Evolutionary conservation across 1,284 basidiomycete genomes (phyloP).

Genomic region (Farysia itapuensis): DNA sequence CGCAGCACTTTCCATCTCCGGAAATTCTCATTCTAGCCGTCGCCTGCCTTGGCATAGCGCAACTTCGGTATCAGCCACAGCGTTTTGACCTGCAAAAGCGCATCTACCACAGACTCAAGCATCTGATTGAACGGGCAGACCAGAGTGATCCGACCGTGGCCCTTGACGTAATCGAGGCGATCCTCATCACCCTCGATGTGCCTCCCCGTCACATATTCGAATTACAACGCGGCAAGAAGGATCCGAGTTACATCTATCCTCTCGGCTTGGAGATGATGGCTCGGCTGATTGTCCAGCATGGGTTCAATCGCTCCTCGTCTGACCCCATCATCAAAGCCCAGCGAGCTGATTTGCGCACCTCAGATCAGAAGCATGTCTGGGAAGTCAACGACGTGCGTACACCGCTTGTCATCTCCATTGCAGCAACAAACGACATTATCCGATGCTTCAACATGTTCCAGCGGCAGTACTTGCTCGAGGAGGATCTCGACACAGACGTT

Average conservation of each 20-base stretch:
- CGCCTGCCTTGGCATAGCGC: conserved; percentile 26
- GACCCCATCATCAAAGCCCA: conserved; percentile 22
- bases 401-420: conserved; percentile 20
- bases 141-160: conserved; percentile 20
- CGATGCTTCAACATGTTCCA: conserved; percentile 25
- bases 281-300: conserved; percentile 20
- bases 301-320: conserved; percentile 26
- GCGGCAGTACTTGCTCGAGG: conserved; percentile 22
- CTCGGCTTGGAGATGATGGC: conserved; percentile 31
- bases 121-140: conserved; percentile 17
- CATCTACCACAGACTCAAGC: conserved; percentile 24
- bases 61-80: conserved; percentile 7
- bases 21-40: conserved; percentile 25
- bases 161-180: conserved; percentile 23
- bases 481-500: conserved; percentile 26
- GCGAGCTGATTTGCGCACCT: conserved; percentile 5
- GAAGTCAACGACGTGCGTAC: conserved; percentile 25
- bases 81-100: conserved; percentile 34
- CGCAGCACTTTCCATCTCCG: conserved; percentile 10
- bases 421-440: conserved; percentile 19
- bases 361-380: conserved; percentile 2
- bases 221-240: neutral
- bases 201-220: conserved; percentile 3
- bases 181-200: conserved; percentile 19
- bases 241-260: conserved; percentile 8